These are phyloP conservation scores for Fusarium virguliforme DNA, from an alignment of 2,329 filamentous ascomycete genomes.

Conservation along the genomic window DNA sequence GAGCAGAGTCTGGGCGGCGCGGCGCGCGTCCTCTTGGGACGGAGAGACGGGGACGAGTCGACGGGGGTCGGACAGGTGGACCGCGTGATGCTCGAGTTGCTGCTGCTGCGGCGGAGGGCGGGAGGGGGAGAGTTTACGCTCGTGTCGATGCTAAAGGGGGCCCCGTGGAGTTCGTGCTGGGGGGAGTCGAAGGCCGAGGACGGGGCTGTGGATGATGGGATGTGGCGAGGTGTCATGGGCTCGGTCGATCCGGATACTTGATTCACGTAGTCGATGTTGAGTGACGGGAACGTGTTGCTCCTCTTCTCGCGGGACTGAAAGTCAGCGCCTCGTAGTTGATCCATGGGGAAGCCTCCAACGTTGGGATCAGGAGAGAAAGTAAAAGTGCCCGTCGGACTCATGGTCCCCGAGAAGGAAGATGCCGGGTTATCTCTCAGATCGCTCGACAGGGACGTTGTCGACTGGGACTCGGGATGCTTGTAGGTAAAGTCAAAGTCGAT, in stretches of 20 bases:
- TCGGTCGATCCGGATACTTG: constrained; percentile 59
- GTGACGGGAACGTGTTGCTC: constrained; percentile 87
- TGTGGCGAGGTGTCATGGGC: constrained; percentile 67
- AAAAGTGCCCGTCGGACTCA: constrained; percentile 83
- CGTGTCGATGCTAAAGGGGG: constrained; percentile 63
- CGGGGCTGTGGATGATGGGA: constrained; percentile 63
- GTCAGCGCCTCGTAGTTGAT: constrained; percentile 63
- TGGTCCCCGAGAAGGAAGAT: constrained; percentile 79
- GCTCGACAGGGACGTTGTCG: constrained; percentile 54
- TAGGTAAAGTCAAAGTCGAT: constrained; percentile 56
- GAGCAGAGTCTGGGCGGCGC: constrained; percentile 85
- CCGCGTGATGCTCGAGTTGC: constrained; percentile 56
- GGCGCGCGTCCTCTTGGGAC: constrained; percentile 87
- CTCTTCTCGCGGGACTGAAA: constrained; percentile 79
- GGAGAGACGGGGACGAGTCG: constrained; percentile 76
- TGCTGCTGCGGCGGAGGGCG: constrained; percentile 55
- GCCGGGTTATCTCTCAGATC: constrained; percentile 54
- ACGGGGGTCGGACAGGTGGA: constrained; percentile 55
- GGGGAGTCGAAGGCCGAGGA: constrained; percentile 70
- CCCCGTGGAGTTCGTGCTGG: constrained; percentile 62
- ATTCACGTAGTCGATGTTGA: constrained; percentile 74
- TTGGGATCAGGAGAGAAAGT: constrained; percentile 82
- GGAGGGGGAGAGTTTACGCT: constrained; percentile 59
- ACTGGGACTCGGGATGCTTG: constrained; percentile 56
- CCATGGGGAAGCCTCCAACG: constrained; percentile 73